A percentile compares a stretch with the other conserved stretches of the same genome.
Conservation (phyloP, 2,329 filamentous ascomycete genomes). For the Penicillium sp. region DNA sequence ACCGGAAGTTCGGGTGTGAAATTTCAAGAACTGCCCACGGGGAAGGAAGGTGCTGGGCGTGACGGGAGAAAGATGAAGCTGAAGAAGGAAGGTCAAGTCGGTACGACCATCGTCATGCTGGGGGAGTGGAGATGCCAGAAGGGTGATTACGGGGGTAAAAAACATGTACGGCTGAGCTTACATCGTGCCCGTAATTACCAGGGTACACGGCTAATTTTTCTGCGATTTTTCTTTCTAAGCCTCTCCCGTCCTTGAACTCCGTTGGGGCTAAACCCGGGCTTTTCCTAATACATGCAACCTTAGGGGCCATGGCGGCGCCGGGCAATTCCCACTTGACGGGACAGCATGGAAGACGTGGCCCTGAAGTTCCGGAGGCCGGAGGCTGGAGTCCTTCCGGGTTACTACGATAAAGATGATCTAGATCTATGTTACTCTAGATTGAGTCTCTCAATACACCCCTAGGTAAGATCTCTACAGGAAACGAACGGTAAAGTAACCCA, state of each 20-base stretch:
- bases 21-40: not conserved
- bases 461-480: not conserved
- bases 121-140: slow-evolving; percentile 32
- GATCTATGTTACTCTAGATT: not conserved
- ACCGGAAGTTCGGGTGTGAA: not conserved
- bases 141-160: slow-evolving; percentile 21
- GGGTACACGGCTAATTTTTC: not conserved
- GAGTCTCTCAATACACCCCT: not conserved
- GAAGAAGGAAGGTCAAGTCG: slow-evolving; percentile 6
- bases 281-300: not conserved
- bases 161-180: slow-evolving; percentile 18
- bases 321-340: not conserved
- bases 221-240: not conserved
- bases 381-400: too few species aligned
- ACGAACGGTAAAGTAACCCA: slow-evolving; percentile 8
- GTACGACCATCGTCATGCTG: slow-evolving; percentile 32
- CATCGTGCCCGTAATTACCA: slow-evolving; percentile 16
- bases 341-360: not conserved
- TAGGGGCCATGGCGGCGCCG: not conserved
- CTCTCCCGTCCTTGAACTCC: not conserved
- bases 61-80: slow-evolving; percentile 1
- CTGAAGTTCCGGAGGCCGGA: too few species aligned
- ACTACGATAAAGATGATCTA: too few species aligned
- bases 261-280: not conserved
- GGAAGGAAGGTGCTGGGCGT: slow-evolving; percentile 1